These are phyloP conservation scores for Dispira parvispora DNA, from an alignment of 192 early-diverging fungal genomes.

Conservation along the genomic window DNA sequence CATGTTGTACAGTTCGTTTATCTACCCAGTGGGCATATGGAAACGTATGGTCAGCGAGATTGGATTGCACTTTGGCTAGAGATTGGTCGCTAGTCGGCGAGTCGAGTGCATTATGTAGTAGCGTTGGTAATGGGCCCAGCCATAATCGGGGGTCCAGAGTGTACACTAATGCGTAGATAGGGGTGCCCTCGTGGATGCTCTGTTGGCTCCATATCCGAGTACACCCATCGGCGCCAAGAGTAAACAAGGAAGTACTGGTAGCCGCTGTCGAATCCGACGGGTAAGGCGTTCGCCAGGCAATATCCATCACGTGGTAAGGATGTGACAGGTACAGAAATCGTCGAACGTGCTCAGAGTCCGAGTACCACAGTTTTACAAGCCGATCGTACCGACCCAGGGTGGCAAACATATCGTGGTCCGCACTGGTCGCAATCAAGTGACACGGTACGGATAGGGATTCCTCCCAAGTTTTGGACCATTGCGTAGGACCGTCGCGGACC, in stretches of 20 bases:
- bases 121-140: neutral
- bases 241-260: neutral
- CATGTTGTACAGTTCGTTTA: neutral
- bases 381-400: slow-evolving; percentile 1
- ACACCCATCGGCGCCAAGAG: neutral
- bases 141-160: neutral
- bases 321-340: neutral
- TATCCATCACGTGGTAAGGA: neutral
- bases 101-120: neutral
- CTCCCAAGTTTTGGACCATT: neutral
- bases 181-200: no score
- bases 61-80: neutral
- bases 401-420: neutral
- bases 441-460: neutral
- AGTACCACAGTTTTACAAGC: slow-evolving; percentile 1
- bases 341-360: neutral
- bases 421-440: neutral
- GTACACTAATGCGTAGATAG: neutral
- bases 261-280: neutral
- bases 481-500: neutral
- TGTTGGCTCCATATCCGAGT: slow-evolving; percentile 2
- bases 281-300: neutral
- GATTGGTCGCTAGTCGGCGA: no score
- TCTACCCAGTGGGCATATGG: no score
- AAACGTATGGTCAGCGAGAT: neutral